Evolutionary conservation across 148 eudicot species (phyloP).

Genomic region (Camellia japonica): DNA sequence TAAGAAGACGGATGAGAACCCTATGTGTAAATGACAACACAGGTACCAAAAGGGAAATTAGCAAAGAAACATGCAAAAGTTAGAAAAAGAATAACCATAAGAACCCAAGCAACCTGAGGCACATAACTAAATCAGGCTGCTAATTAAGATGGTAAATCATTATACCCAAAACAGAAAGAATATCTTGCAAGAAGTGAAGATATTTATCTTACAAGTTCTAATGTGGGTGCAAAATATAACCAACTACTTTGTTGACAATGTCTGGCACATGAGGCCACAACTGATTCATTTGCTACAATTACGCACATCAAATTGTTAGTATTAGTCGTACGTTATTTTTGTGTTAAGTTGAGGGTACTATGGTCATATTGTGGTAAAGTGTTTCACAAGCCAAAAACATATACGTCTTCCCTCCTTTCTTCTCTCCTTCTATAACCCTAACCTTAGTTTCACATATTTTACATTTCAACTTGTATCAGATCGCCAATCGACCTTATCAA

Average conservation of each 20-base stretch:
- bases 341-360: no score
- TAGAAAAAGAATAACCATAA: neutral
- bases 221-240: no score
- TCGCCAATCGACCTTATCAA: no score
- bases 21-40: neutral
- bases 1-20: constrained; percentile 1
- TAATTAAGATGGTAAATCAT: neutral
- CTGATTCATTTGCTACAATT: neutral
- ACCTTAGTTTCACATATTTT: no score
- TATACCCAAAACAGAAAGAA: neutral
- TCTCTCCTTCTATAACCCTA: no score
- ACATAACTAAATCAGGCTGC: neutral
- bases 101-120: neutral
- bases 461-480: no score
- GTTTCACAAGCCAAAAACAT: no score
- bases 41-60: neutral
- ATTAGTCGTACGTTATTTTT: neutral
- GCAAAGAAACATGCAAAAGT: neutral
- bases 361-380: no score
- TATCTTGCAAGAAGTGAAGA: neutral
- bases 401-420: no score
- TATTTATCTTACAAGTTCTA: neutral
- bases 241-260: neutral
- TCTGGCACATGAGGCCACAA: neutral
- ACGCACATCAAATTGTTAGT: neutral